These are phyloP conservation scores for Hirschioporus abietinus DNA, from an alignment of 768 basidiomycete species.

Conservation along the genomic window DNA sequence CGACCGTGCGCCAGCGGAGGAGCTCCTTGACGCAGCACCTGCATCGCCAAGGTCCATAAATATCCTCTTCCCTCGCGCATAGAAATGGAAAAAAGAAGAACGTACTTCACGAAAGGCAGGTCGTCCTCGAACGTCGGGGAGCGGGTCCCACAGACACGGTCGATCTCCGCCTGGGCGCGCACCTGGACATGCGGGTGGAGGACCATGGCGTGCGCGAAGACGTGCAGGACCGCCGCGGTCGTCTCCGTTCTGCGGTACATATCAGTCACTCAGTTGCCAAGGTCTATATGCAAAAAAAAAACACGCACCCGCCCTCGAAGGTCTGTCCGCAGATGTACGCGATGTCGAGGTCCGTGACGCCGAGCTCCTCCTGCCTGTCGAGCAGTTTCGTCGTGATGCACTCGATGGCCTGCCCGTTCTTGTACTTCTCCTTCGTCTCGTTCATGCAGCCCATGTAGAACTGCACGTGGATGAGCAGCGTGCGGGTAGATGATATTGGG, in stretches of 20 bases:
- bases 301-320: neutral
- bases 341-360: neutral
- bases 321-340: neutral
- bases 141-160: slow-evolving; percentile 25
- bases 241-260: neutral
- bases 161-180: slow-evolving; percentile 29
- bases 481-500: neutral
- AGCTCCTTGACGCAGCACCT: neutral
- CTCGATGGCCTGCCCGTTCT: neutral
- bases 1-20: slow-evolving; percentile 1
- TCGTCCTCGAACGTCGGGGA: slow-evolving; percentile 24
- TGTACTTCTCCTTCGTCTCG: slow-evolving; percentile 1
- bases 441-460: slow-evolving; percentile 1
- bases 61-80: too few relatives aligned
- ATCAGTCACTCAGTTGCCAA: neutral
- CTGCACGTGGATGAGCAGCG: neutral
- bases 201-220: slow-evolving; percentile 32
- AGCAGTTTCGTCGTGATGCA: neutral
- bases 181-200: slow-evolving; percentile 28
- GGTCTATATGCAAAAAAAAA: neutral
- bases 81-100: too few relatives aligned
- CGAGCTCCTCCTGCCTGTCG: neutral
- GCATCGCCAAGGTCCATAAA: too few relatives aligned
- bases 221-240: slow-evolving; percentile 27
- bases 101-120: neutral